Percentiles rank a stretch among this genome's conserved stretches.
Conservation (phyloP, 148 eudicot genomes). For the Beta vulgaris region DNA sequence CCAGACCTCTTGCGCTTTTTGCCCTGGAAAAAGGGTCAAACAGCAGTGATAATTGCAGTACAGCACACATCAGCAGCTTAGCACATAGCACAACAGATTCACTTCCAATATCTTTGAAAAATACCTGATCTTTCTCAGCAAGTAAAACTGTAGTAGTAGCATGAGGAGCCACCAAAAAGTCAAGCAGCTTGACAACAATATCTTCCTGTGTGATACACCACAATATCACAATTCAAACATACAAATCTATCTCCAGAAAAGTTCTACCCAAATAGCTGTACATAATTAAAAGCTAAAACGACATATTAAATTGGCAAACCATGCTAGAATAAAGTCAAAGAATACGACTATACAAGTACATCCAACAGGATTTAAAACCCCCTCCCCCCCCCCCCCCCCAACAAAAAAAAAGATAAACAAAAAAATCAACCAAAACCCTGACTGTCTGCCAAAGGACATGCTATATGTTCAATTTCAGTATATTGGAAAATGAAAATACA, state of each 20-base stretch:
- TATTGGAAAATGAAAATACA: not conserved
- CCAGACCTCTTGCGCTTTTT: slow-evolving; percentile 74
- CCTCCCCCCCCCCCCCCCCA: too few species aligned
- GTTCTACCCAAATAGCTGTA: not conserved
- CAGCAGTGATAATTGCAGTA: slow-evolving; percentile 15
- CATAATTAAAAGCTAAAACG: not conserved
- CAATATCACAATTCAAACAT: slow-evolving; percentile 5
- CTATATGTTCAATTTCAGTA: not conserved
- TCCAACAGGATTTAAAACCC: not conserved
- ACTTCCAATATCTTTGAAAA: slow-evolving; percentile 5
- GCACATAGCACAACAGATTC: not conserved
- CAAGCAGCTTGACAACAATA: slow-evolving; percentile 63
- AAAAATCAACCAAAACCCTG: too few species aligned
- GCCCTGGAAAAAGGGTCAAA: slow-evolving; percentile 50
- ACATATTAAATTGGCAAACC: not conserved
- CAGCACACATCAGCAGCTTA: not conserved
- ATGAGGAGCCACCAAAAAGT: slow-evolving; percentile 86
- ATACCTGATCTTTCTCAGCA: slow-evolving; percentile 87
- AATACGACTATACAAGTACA: too few species aligned
- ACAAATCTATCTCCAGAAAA: not conserved
- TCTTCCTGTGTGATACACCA: slow-evolving; percentile 59
- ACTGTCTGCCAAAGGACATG: not conserved
- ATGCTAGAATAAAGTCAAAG: not conserved
- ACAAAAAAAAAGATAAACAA: too few species aligned
- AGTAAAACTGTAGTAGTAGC: slow-evolving; percentile 72